A percentile compares a stretch with the other conserved stretches of the same genome.
Conservation (phyloP, 306 rosid species). For the Lagenaria siceraria region DNA sequence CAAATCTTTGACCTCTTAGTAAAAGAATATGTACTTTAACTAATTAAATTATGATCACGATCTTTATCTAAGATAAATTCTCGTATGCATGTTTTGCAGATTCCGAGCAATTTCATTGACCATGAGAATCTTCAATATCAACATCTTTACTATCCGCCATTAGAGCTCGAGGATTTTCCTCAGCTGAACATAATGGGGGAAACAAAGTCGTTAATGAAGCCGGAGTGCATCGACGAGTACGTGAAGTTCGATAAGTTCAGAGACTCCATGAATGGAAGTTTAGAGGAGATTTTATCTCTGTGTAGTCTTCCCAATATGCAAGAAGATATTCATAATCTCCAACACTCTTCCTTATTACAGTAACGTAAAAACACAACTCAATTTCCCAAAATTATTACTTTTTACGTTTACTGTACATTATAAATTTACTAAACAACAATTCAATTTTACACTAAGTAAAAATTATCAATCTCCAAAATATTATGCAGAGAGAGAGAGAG, state of each 20-base stretch:
- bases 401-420: constrained; percentile 9
- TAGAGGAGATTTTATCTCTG: constrained; percentile 72
- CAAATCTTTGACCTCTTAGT: too few species aligned
- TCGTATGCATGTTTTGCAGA: background rate
- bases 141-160: constrained; percentile 43
- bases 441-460: background rate
- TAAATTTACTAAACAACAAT: background rate
- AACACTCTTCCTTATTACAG: background rate
- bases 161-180: constrained; percentile 70
- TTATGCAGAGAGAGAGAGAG: background rate
- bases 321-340: constrained; percentile 9
- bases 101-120: background rate
- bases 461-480: background rate
- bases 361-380: background rate
- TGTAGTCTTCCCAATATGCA: constrained; percentile 47
- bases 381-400: background rate
- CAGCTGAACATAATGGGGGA: constrained; percentile 42
- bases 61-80: too few species aligned
- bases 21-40: too few species aligned
- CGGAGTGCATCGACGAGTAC: constrained; percentile 39
- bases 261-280: constrained; percentile 53
- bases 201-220: constrained; percentile 30
- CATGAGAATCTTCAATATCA: constrained; percentile 22
- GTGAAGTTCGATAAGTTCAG: constrained; percentile 39
- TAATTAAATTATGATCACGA: too few species aligned